Evolutionary conservation across 352 stramenopile species (phyloP).

Genomic region (Phytophthora boehmeriae): DNA sequence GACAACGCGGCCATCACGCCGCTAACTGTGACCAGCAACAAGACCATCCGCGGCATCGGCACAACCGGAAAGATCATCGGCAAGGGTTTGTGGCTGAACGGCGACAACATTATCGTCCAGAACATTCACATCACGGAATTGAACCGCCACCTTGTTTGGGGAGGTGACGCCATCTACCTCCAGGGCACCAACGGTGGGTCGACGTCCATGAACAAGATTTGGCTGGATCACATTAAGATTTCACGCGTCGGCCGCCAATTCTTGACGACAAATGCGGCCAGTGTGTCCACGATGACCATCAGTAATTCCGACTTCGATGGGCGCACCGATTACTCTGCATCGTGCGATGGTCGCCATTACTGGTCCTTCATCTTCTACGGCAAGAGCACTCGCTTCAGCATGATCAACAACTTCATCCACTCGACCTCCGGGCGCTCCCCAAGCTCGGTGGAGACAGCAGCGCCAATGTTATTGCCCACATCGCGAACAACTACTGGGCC

Average conservation of each 20-base stretch:
- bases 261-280: conserved; percentile 34
- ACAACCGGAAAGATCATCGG: conserved; percentile 39
- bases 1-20: conserved; percentile 27
- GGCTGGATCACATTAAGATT: conserved; percentile 53
- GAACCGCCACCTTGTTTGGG: conserved; percentile 40
- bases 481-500: conserved; percentile 41
- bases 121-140: conserved; percentile 37
- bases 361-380: conserved; percentile 44
- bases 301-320: conserved; percentile 58
- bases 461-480: conserved; percentile 30
- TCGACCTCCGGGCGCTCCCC: conserved; percentile 31
- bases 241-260: conserved; percentile 23
- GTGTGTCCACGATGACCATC: conserved; percentile 42
- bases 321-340: conserved; percentile 35
- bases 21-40: conserved; percentile 45
- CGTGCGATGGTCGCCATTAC: conserved; percentile 51
- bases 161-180: conserved; percentile 28
- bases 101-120: conserved; percentile 54
- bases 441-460: conserved; percentile 24
- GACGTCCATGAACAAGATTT: conserved; percentile 40
- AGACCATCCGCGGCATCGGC: conserved; percentile 43
- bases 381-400: conserved; percentile 34
- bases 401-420: conserved; percentile 45
- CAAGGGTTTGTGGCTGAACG: conserved; percentile 41
- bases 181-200: conserved; percentile 25